phyloP scores from a whole-genome alignment of 2,329 filamentous ascomycete genomes.

The Pseudogymnoascus sp. region DNA sequence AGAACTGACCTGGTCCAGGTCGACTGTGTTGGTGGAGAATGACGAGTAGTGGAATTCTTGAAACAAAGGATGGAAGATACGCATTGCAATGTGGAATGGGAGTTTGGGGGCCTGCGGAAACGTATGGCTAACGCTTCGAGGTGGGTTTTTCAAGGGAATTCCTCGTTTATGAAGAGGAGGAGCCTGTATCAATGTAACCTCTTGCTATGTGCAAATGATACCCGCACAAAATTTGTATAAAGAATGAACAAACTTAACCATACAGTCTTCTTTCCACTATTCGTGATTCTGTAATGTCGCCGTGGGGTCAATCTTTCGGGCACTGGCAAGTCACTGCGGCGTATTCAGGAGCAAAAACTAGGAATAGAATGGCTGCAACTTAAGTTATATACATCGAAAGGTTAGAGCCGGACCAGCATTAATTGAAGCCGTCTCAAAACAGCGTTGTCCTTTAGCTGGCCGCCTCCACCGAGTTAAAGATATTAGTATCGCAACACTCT shows the following conservation, averaged over 20 bases:
- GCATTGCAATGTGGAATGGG: background rate
- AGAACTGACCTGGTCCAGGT: background rate
- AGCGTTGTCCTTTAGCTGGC: background rate
- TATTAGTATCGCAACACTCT: background rate
- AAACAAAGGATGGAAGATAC: background rate
- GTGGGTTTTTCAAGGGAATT: background rate
- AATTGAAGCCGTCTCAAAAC: background rate
- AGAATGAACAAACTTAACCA: background rate
- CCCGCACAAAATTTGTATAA: background rate
- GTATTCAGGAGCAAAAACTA: background rate
- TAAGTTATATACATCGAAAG: background rate
- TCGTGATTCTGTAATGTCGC: background rate
- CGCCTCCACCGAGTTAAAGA: background rate
- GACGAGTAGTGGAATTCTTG: background rate
- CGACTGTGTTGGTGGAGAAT: background rate
- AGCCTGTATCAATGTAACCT: background rate
- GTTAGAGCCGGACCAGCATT: background rate
- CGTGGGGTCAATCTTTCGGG: background rate
- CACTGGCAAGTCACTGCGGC: background rate
- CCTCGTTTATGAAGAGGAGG: conserved; percentile 2
- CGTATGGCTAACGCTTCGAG: background rate
- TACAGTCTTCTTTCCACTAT: background rate
- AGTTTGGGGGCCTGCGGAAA: background rate
- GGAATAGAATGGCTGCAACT: background rate
- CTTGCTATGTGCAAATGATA: conserved; percentile 6